Evolutionary conservation across 108 stramenopile genomes (phyloP).

Genomic region (Cyclotella baltica): DNA sequence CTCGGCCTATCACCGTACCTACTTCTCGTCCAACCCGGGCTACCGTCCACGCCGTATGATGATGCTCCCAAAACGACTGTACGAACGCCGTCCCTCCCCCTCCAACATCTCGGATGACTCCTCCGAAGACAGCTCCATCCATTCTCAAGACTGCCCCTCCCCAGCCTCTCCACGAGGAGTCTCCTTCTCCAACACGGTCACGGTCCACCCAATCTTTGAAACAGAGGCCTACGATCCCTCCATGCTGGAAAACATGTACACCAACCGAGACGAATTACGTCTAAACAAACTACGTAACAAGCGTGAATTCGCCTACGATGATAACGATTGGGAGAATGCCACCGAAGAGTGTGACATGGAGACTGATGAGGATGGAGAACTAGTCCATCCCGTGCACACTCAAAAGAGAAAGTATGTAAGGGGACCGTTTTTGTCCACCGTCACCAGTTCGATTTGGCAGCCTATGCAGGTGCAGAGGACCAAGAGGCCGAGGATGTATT

Average conservation of each 20-base stretch:
- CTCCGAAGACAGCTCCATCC: background rate
- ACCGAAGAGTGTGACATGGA: slow-evolving; percentile 55
- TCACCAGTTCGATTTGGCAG: slow-evolving; percentile 5
- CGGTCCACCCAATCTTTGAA: slow-evolving; percentile 42
- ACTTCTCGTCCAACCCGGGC: background rate
- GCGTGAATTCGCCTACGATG: slow-evolving; percentile 51
- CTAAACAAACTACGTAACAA: slow-evolving; percentile 52
- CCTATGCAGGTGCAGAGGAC: slow-evolving; percentile 27
- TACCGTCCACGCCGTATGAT: background rate
- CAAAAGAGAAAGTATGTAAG: background rate
- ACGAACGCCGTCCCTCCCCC: background rate
- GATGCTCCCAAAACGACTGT: slow-evolving; percentile 16
- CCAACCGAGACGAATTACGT: slow-evolving; percentile 41
- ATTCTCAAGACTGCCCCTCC: slow-evolving; percentile 7
- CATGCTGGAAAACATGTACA: slow-evolving; percentile 38
- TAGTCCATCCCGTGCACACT: slow-evolving; percentile 51
- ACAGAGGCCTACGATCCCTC: slow-evolving; percentile 34
- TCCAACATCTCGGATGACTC: slow-evolving; percentile 20
- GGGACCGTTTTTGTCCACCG: slow-evolving; percentile 22
- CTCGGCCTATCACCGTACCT: background rate
- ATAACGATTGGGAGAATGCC: slow-evolving; percentile 54
- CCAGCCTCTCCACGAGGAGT: slow-evolving; percentile 19
- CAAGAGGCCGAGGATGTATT: slow-evolving; percentile 58
- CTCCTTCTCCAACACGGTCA: slow-evolving; percentile 39
- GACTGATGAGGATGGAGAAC: slow-evolving; percentile 34